Percentiles rank a stretch among this genome's conserved stretches.
phyloP scores from a whole-genome alignment of 768 basidiomycete genomes.

The Leccinellum rugosiceps region DNA sequence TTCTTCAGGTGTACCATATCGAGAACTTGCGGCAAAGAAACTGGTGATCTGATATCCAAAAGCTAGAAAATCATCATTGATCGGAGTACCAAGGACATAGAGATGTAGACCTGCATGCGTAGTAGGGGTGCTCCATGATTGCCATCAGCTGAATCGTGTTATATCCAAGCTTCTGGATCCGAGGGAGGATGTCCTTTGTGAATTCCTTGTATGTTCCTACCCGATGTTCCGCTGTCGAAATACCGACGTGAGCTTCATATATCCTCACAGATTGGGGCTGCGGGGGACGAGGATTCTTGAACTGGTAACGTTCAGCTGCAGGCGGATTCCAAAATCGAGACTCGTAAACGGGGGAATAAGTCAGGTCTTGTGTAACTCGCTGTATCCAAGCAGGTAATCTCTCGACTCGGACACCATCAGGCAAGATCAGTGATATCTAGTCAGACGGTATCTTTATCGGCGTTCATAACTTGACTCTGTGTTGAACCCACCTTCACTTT shows the following conservation, averaged over 20 bases:
- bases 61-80: constrained; percentile 43
- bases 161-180: constrained; percentile 91
- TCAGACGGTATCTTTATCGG: neutral
- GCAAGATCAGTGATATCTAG: constrained; percentile 90
- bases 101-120: constrained; percentile 68
- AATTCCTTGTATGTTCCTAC: constrained; percentile 98
- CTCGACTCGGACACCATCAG: constrained; percentile 78
- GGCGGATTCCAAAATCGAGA: constrained; percentile 99
- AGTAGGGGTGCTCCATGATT: constrained; percentile 97
- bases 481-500: constrained; percentile 75
- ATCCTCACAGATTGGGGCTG: constrained; percentile 70
- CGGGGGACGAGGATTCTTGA: constrained; percentile 74
- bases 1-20: constrained; percentile 95
- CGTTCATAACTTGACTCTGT: neutral
- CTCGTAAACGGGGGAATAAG: constrained; percentile 88
- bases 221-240: constrained; percentile 81
- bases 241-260: constrained; percentile 98
- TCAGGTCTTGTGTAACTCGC: constrained; percentile 92
- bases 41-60: constrained; percentile 98
- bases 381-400: constrained; percentile 92
- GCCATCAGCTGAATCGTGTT: constrained; percentile 99
- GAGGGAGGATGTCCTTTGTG: constrained; percentile 74
- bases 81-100: neutral
- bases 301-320: constrained; percentile 62
- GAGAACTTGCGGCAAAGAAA: constrained; percentile 95